Base-by-base conservation (phyloP, 805 yeast species). In the Sugiyamaella qingdaonensis region DNA sequence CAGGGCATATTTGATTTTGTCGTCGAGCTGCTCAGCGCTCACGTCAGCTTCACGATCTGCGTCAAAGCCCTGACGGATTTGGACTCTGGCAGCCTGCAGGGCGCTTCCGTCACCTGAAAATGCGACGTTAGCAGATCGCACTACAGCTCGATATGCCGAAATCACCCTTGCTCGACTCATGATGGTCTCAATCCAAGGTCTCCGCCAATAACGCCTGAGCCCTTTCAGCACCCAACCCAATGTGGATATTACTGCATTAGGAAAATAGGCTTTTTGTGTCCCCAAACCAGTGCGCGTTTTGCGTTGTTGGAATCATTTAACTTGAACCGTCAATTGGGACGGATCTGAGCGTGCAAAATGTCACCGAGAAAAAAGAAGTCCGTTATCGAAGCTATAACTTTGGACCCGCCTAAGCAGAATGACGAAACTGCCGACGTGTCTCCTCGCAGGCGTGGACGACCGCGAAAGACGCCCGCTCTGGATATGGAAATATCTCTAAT, bases 1-100 rank as follows among this genome's bases (percentile, higher is more conserved):
- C 50, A 83, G 78, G 54, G 90, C 71, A 56, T 80, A 75, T 49
- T 76, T 68, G 31, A 85, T 69, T 53, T 83, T 76, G 53, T 80
- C 77, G 4, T 75, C 77, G 1, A 73, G 63, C 2, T 78, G 68
- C 35, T 81, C 78, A 51, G 78, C 80, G 46, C 84, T 24, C 10
- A 54, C 39, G 5, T 29, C 31, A 8, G 37, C 44, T 10, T 50
- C 24, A 69, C 48, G 66, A 61, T 50, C 57, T n/a, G 49, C 55
- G 14, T 50, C 54, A 53, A 58, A 59, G 19, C 58, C 61, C 32
- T 31, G 29, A 9, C 61, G 56, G 43, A 64, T 49, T 41, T 57
- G 52, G 32, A 32, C 27, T 45, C 64, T 52, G 27, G 66, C 60
- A 16, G 58, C 45, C 11, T 13, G 11, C 16, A 58, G 53, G 2